These are phyloP conservation scores for Lepiota brunneoincarnata DNA, from an alignment of 768 basidiomycete genomes.

Conservation along the genomic window DNA sequence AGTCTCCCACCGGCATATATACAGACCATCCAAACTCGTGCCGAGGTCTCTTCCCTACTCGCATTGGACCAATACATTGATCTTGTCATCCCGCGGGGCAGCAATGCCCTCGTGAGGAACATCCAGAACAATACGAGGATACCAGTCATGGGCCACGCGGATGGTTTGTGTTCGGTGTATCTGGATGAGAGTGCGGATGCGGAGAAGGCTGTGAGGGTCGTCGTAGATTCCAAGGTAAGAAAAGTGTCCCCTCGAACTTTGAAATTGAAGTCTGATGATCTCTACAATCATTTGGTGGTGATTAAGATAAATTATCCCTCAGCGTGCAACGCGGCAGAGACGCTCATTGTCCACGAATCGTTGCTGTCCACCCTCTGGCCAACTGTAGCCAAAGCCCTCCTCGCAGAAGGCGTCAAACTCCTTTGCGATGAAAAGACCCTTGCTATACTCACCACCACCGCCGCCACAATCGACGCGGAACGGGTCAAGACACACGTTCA, in stretches of 20 bases:
- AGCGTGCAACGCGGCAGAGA: constrained; percentile 93
- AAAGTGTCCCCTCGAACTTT: not conserved
- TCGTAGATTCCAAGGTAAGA: constrained; percentile 87
- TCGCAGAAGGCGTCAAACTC: constrained; percentile 68
- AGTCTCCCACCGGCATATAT: constrained; percentile 78
- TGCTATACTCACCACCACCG: constrained; percentile 43
- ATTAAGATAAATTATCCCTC: constrained; percentile 87
- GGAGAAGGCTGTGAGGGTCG: constrained; percentile 79
- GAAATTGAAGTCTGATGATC: not conserved
- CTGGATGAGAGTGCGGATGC: constrained; percentile 79
- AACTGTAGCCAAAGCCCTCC: constrained; percentile 67
- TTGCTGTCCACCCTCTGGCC: constrained; percentile 79
- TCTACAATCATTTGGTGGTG: not conserved
- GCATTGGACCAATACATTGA: constrained; percentile 91
- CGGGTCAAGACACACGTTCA: constrained; percentile 47
- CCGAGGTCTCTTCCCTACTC: constrained; percentile 86
- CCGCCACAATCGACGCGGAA: constrained; percentile 19
- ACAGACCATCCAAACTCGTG: constrained; percentile 88
- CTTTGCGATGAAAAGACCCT: constrained; percentile 75
- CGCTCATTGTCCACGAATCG: constrained; percentile 78
- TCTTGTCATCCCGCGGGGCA: constrained; percentile 94
- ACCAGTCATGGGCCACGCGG: constrained; percentile 98
- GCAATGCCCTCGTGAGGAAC: constrained; percentile 82
- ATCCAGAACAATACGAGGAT: constrained; percentile 92
- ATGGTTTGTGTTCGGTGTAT: constrained; percentile 90